These are phyloP conservation scores for Populus hybrid DNA, from an alignment of 441 rosid genomes.

Conservation along the genomic window DNA sequence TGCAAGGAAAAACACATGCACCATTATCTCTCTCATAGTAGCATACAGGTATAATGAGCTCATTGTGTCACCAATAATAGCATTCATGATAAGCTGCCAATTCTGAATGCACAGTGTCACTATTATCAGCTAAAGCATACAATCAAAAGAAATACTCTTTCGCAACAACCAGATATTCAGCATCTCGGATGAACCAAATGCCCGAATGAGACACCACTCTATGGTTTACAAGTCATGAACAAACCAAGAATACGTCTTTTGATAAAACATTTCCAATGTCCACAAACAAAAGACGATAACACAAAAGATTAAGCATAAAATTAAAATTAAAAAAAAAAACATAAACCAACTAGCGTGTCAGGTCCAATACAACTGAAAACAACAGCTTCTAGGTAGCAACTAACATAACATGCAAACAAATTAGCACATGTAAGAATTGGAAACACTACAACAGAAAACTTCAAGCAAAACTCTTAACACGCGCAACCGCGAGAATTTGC, in stretches of 20 bases:
- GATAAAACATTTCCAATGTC: not conserved
- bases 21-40: not conserved
- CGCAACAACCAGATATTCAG: no score
- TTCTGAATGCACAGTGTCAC: not conserved
- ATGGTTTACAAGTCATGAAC: not conserved
- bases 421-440: not conserved
- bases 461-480: no score
- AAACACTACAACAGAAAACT: not conserved
- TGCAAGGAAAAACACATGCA: not conserved
- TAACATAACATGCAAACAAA: no score
- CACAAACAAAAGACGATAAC: not conserved
- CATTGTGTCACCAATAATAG: not conserved
- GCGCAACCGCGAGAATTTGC: no score
- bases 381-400: no score
- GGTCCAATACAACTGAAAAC: no score
- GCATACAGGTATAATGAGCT: not conserved
- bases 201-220: not conserved
- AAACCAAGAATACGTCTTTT: not conserved
- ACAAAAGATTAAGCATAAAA: not conserved
- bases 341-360: no score
- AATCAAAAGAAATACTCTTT: not conserved
- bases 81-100: not conserved
- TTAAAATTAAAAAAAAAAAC: no score
- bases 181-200: no score
- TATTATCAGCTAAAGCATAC: not conserved